phyloP scores from a whole-genome alignment of 371 early-diverging fungal species.

The Dinochytrium kinnereticum region DNA sequence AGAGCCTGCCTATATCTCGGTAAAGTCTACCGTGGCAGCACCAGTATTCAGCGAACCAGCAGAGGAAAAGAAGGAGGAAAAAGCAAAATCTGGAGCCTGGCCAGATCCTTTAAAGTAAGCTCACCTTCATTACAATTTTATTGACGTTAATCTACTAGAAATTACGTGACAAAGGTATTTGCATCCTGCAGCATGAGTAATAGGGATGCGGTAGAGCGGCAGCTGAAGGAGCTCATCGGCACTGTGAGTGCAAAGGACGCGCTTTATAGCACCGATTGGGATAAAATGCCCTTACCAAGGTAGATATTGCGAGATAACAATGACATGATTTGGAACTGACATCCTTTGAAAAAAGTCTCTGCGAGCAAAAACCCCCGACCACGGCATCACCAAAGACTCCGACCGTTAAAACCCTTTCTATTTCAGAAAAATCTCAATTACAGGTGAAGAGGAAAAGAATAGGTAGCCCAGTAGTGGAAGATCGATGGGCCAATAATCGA shows the following conservation, averaged over 20 bases:
- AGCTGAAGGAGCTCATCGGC: slow-evolving; percentile 63
- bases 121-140: not conserved
- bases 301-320: too few species aligned
- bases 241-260: slow-evolving; percentile 57
- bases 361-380: not conserved
- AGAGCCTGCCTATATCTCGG: slow-evolving; percentile 43
- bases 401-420: not conserved
- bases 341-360: not conserved
- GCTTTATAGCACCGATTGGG: slow-evolving; percentile 70
- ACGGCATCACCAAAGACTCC: not conserved
- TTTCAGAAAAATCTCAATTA: too few species aligned
- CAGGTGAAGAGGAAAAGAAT: not conserved
- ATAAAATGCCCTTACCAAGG: slow-evolving; percentile 66
- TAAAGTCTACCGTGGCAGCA: slow-evolving; percentile 28
- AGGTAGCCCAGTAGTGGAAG: not conserved
- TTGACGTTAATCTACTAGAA: slow-evolving; percentile 41
- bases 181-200: slow-evolving; percentile 55
- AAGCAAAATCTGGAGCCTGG: slow-evolving; percentile 11
- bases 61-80: not conserved
- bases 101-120: slow-evolving; percentile 29
- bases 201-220: slow-evolving; percentile 58
- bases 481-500: not conserved
- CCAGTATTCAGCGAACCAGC: slow-evolving; percentile 20
- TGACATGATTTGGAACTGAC: too few species aligned
- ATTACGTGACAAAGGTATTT: slow-evolving; percentile 69